Evolutionary conservation across 805 yeast species (phyloP), one percentile per base, ranked within the genome.

Genomic region (Metschnikowia henanensis): DNA sequence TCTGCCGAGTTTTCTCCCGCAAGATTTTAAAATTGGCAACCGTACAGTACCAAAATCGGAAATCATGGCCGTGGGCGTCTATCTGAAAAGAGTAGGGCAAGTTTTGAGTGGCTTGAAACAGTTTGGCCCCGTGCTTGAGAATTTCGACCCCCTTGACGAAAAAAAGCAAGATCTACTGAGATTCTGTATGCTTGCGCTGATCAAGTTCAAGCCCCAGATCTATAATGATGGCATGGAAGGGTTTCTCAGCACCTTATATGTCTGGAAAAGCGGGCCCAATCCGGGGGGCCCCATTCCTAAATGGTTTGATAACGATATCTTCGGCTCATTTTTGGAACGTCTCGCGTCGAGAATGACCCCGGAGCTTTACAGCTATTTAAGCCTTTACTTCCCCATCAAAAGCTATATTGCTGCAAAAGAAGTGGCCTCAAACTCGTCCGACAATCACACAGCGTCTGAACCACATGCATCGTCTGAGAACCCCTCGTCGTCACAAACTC

Each of bases 181-280:
- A 19, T 28, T 33, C 3, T 40, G 47, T 8, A 40, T 47, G n/a
- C 15, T 47, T 5, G 47, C 35, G 30, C 22, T 16, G 15, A 29
- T 44, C 18, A 43, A 47, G 30, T 43, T 47, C 37, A 32, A 19
- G 22, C 22, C 35, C 8, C 40, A 43, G 25, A 8, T 4, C 9
- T 49, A 31, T 38, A 33, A 31, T 18, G 40, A 32, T 16, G 34
- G 42, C 30, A 17, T 49, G n/a, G 55, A 51, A 21, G 55, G 55
- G 2, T 41, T 46, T 18, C 30, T 41, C n/a, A 23, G 45, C 20
- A 18, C 37, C 19, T 19, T 50, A 12, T 15, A 28, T 6, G 43
- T 33, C 8, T 41, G 45, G 34, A 30, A 39, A 8, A 20, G 23
- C 4, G 16, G 15, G n/a, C 23, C 26, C 21, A n/a, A 33, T 5